phyloP scores from a whole-genome alignment of 2,329 filamentous ascomycete genomes.

The Colletotrichum tanaceti region DNA sequence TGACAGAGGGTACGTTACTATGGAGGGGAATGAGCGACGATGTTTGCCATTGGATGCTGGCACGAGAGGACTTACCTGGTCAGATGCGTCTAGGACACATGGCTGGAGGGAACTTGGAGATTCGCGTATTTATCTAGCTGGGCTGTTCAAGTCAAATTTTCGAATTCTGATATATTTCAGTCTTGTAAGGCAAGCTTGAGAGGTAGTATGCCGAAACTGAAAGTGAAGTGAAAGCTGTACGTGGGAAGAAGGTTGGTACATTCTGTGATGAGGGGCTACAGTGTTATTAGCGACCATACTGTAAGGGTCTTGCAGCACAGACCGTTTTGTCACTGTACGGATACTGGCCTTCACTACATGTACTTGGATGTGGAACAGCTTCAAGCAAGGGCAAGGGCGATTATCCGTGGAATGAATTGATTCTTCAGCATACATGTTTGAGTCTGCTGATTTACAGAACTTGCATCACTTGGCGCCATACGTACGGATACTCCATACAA shows the following conservation, averaged over 20 bases:
- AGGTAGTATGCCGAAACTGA: conserved; percentile 19
- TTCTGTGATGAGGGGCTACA: conserved; percentile 35
- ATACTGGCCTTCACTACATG: background rate
- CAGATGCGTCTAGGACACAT: conserved; percentile 21
- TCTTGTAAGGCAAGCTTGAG: conserved; percentile 6
- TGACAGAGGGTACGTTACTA: conserved; percentile 21
- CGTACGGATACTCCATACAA: no score
- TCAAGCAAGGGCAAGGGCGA: background rate
- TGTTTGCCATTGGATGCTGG: conserved; percentile 8
- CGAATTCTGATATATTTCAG: conserved; percentile 16
- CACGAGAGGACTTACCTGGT: conserved; percentile 21
- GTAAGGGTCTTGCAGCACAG: background rate
- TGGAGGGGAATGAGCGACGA: conserved; percentile 29
- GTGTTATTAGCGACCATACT: background rate
- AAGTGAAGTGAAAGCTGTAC: conserved; percentile 31
- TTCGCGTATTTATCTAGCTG: background rate
- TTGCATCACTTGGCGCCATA: no score
- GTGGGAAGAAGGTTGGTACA: conserved; percentile 25
- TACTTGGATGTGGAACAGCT: conserved; percentile 2
- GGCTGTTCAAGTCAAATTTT: background rate
- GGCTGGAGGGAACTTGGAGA: background rate
- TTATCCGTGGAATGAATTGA: conserved; percentile 21
- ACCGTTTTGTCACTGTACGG: conserved; percentile 5
- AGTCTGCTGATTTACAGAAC: background rate
- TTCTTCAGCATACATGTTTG: background rate